These are phyloP conservation scores for Microsporum audouinii DNA, from an alignment of 2,329 filamentous ascomycete genomes.

Conservation along the genomic window DNA sequence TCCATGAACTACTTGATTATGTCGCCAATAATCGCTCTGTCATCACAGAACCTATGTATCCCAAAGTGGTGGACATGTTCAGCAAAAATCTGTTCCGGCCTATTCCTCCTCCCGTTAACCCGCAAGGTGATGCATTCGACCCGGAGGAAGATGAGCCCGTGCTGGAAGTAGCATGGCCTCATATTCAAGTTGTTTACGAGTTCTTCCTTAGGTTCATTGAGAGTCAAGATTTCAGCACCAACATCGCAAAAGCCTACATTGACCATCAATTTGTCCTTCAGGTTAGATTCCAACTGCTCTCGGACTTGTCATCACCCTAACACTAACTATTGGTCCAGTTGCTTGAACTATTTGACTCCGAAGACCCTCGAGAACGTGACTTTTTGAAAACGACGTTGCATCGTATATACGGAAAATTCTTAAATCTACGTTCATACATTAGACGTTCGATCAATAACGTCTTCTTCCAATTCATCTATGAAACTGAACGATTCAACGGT, in stretches of 20 bases:
- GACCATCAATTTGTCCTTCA: constrained; percentile 94
- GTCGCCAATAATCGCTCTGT: constrained; percentile 97
- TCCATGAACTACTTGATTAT: constrained; percentile 94
- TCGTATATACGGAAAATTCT: constrained; percentile 96
- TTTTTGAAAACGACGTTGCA: constrained; percentile 97
- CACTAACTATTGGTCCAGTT: constrained; percentile 41
- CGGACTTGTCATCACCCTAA: constrained; percentile 10
- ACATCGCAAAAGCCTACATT: constrained; percentile 97
- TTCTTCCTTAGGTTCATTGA: constrained; percentile 99
- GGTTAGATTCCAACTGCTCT: constrained; percentile 28
- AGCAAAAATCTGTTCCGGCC: constrained; percentile 96
- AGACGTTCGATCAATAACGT: constrained; percentile 98
- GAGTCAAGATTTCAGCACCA: constrained; percentile 99
- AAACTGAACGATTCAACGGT: constrained; percentile 96
- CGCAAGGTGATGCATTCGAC: constrained; percentile 95
- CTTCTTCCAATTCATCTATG: constrained; percentile 99
- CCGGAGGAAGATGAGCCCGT: constrained; percentile 98
- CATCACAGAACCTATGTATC: constrained; percentile 98
- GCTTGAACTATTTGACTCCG: constrained; percentile 95
- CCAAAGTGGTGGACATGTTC: constrained; percentile 97
- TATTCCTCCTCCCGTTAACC: constrained; percentile 93
- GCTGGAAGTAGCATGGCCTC: constrained; percentile 94
- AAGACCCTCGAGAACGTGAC: constrained; percentile 90
- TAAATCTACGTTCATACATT: constrained; percentile 95
- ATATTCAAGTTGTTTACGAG: constrained; percentile 98